These are phyloP conservation scores for Heliamphora exappendiculata DNA, from an alignment of 148 eudicot genomes.

Conservation along the genomic window DNA sequence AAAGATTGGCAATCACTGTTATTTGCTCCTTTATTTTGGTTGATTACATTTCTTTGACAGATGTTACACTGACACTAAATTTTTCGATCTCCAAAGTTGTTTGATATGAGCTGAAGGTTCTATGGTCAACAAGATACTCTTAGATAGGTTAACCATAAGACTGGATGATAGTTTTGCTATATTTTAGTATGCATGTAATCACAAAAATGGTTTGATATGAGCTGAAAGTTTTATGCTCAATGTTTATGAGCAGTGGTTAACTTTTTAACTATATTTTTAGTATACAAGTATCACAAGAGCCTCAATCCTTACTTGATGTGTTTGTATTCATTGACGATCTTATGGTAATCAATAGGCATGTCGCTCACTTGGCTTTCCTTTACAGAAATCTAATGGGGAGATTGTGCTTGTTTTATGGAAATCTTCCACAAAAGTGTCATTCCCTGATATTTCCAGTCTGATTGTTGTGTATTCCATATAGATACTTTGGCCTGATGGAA, in stretches of 20 bases:
- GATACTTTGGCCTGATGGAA: conserved; percentile 99
- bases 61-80: neutral
- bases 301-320: neutral
- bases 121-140: neutral
- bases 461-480: conserved; percentile 14
- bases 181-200: neutral
- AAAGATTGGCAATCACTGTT: neutral
- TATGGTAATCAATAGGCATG: neutral
- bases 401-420: neutral
- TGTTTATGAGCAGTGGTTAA: neutral
- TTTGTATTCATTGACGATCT: neutral
- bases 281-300: neutral
- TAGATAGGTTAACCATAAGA: neutral
- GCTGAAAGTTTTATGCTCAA: neutral
- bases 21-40: neutral
- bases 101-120: neutral
- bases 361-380: neutral
- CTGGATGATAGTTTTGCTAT: neutral
- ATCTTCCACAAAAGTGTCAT: neutral
- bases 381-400: neutral
- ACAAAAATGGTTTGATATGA: neutral
- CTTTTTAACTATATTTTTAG: too few relatives aligned
- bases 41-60: neutral
- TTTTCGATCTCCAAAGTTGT: neutral
- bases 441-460: neutral